These are phyloP conservation scores for Aspergillus nanangensis DNA, from an alignment of 495 filamentous ascomycete species.

Conservation along the genomic window DNA sequence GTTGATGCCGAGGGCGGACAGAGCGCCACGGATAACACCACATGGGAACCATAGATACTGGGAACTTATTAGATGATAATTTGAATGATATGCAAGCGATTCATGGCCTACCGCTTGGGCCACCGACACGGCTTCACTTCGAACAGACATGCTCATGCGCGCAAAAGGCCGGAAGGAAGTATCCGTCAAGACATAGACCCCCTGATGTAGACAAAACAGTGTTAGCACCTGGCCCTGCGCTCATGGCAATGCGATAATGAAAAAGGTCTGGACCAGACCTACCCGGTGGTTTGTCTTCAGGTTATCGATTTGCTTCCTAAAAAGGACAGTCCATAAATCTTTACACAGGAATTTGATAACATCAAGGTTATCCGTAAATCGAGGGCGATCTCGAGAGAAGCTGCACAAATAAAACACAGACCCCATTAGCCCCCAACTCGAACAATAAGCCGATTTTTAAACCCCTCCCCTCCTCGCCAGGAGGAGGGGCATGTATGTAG, in stretches of 20 bases:
- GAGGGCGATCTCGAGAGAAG: slow-evolving; percentile 82
- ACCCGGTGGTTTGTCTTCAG: slow-evolving; percentile 96
- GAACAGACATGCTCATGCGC: slow-evolving; percentile 75
- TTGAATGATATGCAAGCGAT: background rate
- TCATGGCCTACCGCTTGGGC: slow-evolving; percentile 76
- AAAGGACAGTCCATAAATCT: slow-evolving; percentile 90
- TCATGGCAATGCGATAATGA: background rate
- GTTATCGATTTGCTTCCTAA: slow-evolving; percentile 96
- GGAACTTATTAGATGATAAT: slow-evolving; percentile 10
- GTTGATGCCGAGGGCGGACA: slow-evolving; percentile 85
- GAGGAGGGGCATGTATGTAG: background rate
- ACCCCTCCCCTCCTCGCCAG: no score
- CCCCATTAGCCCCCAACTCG: background rate
- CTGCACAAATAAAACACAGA: slow-evolving; percentile 33
- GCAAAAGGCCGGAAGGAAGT: slow-evolving; percentile 85
- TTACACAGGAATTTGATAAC: slow-evolving; percentile 98
- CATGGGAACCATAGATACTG: slow-evolving; percentile 95
- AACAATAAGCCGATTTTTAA: no score
- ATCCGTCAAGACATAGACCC: slow-evolving; percentile 94
- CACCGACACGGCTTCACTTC: slow-evolving; percentile 63
- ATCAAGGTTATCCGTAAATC: slow-evolving; percentile 81
- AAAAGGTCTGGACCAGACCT: slow-evolving; percentile 8
- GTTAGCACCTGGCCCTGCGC: no score
- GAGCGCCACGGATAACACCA: slow-evolving; percentile 81
- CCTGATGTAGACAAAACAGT: slow-evolving; percentile 54